Percentiles rank a stretch among this genome's conserved stretches.
Evolutionary conservation across 2,329 filamentous ascomycete species (phyloP).

Genomic region (Ophiostoma sp.): DNA sequence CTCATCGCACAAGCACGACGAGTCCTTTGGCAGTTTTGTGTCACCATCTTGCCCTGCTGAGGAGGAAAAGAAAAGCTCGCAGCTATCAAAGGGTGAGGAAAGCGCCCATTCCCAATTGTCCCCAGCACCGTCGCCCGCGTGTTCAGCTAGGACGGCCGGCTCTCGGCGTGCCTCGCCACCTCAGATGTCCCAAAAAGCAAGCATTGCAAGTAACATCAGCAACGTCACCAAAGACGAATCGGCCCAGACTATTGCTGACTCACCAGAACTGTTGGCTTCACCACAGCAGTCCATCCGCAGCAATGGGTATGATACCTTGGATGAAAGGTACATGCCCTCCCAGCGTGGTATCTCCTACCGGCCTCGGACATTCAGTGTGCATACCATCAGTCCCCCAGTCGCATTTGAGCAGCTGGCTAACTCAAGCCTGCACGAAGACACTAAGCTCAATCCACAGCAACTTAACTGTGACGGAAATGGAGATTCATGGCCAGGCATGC

Average conservation of each 20-base stretch:
- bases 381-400: constrained; percentile 22
- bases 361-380: constrained; percentile 24
- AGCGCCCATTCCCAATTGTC: background rate
- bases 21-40: background rate
- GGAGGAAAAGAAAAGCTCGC: background rate
- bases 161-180: background rate
- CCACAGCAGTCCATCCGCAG: background rate
- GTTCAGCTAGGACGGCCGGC: background rate
- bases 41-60: background rate
- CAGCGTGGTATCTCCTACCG: background rate
- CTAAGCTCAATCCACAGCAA: background rate
- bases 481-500: background rate
- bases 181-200: background rate
- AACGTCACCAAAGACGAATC: background rate
- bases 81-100: background rate
- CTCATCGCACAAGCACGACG: background rate
- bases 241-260: background rate
- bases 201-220: background rate
- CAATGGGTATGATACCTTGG: no score
- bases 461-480: no score
- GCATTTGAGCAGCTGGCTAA: constrained; percentile 9
- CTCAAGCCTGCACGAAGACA: background rate
- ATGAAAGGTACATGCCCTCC: background rate
- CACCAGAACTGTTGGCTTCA: background rate
- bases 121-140: background rate